Percentiles rank a stretch among this genome's conserved stretches.
Conservation (phyloP, 371 early-diverging fungal genomes). For the Syncephalastrum monosporum region DNA sequence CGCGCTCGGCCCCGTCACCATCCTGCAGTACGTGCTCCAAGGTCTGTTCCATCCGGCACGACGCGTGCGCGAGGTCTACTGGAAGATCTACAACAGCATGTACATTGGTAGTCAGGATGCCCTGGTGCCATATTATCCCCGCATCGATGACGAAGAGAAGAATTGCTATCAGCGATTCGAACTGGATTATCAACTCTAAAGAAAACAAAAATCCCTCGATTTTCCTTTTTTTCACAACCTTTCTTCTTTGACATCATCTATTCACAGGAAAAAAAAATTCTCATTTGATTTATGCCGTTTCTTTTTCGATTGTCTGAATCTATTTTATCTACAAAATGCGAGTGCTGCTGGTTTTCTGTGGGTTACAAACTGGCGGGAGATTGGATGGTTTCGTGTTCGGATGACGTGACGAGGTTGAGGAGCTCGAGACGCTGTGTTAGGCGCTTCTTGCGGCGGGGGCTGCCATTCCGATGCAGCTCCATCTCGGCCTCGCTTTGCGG, state of each 20-base stretch:
- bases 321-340: too few relatives aligned
- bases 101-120: conserved; percentile 94
- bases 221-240: background rate
- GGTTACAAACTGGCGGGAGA: too few relatives aligned
- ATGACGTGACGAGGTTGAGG: conserved; percentile 25
- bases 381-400: too few relatives aligned
- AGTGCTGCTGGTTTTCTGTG: too few relatives aligned
- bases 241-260: background rate
- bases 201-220: background rate
- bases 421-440: conserved; percentile 45
- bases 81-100: conserved; percentile 95
- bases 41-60: conserved; percentile 98
- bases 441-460: conserved; percentile 42
- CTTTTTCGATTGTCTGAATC: too few relatives aligned
- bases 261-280: too few relatives aligned
- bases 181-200: conserved; percentile 58
- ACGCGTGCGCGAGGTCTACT: conserved; percentile 94
- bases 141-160: conserved; percentile 78
- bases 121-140: conserved; percentile 88
- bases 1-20: conserved; percentile 82
- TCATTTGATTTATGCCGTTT: too few relatives aligned
- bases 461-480: conserved; percentile 39
- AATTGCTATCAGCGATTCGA: conserved; percentile 79
- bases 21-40: conserved; percentile 88
- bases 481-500: conserved; percentile 46